Conservation (phyloP, 257 asterid genomes). For the Plantago major region DNA sequence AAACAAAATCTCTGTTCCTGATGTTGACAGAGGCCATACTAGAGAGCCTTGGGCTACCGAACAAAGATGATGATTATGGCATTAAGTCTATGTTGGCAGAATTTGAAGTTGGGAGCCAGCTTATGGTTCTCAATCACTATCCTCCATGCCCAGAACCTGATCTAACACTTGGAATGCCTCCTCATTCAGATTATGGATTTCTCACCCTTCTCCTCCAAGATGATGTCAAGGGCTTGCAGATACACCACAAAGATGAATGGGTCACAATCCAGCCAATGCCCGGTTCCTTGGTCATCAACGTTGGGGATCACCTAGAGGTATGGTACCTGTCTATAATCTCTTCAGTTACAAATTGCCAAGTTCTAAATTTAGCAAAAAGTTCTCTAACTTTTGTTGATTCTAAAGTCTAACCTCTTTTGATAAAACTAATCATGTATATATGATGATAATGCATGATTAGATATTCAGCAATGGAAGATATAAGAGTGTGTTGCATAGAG, state of each 20-base stretch:
- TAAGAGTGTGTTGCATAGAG: conserved; percentile 85
- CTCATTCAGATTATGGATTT: conserved; percentile 87
- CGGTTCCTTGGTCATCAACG: conserved; percentile 82
- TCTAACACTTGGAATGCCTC: conserved; percentile 82
- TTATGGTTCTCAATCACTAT: conserved; percentile 67
- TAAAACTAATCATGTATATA: not conserved
- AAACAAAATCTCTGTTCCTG: conserved; percentile 50
- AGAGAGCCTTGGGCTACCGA: conserved; percentile 59
- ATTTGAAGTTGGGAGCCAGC: conserved; percentile 79
- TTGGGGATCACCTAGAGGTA: conserved; percentile 98
- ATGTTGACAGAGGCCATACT: conserved; percentile 63
- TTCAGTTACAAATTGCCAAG: not conserved
- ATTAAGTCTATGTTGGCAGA: conserved; percentile 33
- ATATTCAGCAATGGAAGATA: conserved; percentile 84
- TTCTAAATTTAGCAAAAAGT: no score
- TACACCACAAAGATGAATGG: conserved; percentile 50
- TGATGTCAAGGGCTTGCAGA: conserved; percentile 73
- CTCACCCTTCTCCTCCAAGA: conserved; percentile 84
- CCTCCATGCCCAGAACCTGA: conserved; percentile 94
- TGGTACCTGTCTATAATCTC: no score
- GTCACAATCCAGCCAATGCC: conserved; percentile 65
- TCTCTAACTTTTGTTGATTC: not conserved
- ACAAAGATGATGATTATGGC: conserved; percentile 18
- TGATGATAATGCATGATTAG: conserved; percentile 26
- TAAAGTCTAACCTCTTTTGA: not conserved